Evolutionary conservation across 1,139 yeast species (phyloP).

Genomic region (Tardiomyces depauwii): DNA sequence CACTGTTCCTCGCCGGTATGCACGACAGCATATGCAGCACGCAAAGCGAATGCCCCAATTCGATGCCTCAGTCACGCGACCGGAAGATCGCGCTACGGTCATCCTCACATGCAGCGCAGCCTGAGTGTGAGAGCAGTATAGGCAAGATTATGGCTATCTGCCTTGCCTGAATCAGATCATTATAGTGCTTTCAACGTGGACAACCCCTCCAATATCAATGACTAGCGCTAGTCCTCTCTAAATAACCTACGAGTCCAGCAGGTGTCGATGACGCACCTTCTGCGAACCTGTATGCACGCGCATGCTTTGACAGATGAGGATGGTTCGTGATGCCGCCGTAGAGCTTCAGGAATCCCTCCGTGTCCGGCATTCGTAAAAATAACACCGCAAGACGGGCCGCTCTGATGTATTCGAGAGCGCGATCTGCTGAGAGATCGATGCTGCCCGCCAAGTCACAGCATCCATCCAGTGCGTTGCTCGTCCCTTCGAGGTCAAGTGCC

Average conservation of each 20-base stretch:
- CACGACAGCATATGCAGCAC: too few relatives aligned
- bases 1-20: too few relatives aligned
- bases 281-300: background rate
- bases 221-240: too few relatives aligned
- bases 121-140: too few relatives aligned
- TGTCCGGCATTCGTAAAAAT: background rate
- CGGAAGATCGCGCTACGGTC: too few relatives aligned
- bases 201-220: too few relatives aligned
- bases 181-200: too few relatives aligned
- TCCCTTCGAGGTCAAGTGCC: background rate
- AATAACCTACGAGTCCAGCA: background rate
- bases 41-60: too few relatives aligned
- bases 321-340: background rate
- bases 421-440: background rate
- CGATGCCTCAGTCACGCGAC: too few relatives aligned
- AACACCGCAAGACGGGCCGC: background rate
- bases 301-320: background rate
- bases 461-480: background rate
- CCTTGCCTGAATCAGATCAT: too few relatives aligned
- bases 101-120: too few relatives aligned
- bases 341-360: background rate
- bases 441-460: background rate
- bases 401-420: background rate
- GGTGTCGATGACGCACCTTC: background rate
- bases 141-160: too few relatives aligned